A percentile compares a stretch with the other conserved stretches of the same genome.
These are phyloP conservation scores for Salix purpurea DNA, from an alignment of 345 rosid genomes.

Conservation along the genomic window DNA sequence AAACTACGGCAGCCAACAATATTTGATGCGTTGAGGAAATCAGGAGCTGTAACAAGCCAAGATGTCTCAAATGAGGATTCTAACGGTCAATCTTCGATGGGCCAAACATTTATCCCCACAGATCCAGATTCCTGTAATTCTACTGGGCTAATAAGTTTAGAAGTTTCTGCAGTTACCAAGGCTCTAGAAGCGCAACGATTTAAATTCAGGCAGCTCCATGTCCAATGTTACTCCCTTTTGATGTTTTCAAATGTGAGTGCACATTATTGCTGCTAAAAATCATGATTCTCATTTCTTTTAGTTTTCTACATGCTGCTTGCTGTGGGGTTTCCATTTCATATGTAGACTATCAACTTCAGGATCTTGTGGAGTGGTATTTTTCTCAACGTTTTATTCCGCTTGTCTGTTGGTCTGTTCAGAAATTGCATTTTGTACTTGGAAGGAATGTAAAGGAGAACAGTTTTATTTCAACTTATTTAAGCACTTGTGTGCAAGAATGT, in stretches of 20 bases:
- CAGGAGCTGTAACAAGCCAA: conserved; percentile 45
- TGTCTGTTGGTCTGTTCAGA: not conserved
- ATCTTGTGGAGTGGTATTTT: not conserved
- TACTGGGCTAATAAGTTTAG: conserved; percentile 39
- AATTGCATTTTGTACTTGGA: not conserved
- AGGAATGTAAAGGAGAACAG: not conserved
- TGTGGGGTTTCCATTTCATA: not conserved
- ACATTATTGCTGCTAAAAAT: not conserved
- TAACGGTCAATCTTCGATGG: conserved; percentile 27
- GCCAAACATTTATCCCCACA: conserved; percentile 23
- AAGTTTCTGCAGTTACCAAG: conserved; percentile 50
- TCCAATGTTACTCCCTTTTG: conserved; percentile 57
- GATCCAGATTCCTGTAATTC: conserved; percentile 30
- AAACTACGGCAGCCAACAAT: conserved; percentile 57
- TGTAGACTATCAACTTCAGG: not conserved
- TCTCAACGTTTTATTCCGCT: not conserved
- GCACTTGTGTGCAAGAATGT: not conserved
- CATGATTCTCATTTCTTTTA: not conserved
- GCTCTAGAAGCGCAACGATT: conserved; percentile 60
- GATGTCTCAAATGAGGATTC: conserved; percentile 41
- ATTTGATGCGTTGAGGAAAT: conserved; percentile 51
- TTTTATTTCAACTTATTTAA: not conserved
- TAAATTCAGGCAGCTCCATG: conserved; percentile 72
- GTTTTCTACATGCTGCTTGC: not conserved
- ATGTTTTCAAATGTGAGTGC: conserved; percentile 54